These are phyloP conservation scores for Potentilla sterilis DNA, from an alignment of 306 rosid genomes.

Conservation along the genomic window DNA sequence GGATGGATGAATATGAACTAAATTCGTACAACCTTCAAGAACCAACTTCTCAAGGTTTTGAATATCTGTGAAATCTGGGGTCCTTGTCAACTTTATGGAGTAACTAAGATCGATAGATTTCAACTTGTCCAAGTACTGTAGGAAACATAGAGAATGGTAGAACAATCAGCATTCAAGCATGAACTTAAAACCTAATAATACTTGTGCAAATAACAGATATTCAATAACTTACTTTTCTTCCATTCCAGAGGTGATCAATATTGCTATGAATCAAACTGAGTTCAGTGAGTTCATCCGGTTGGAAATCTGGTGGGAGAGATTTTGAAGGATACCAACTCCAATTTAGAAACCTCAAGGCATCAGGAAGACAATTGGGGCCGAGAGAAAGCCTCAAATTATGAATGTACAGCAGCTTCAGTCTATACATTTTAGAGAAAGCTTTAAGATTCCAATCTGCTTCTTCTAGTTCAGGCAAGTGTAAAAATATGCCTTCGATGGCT, in stretches of 20 bases:
- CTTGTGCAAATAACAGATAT: neutral
- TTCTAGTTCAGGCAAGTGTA: neutral
- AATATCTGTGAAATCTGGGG: slow-evolving; percentile 21
- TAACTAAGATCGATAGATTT: slow-evolving; percentile 20
- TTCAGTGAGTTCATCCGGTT: neutral
- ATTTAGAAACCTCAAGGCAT: slow-evolving; percentile 5
- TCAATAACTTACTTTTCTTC: neutral
- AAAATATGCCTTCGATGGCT: neutral
- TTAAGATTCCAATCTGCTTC: neutral
- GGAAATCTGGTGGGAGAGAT: slow-evolving; percentile 7
- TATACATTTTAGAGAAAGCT: neutral
- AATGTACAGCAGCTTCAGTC: neutral
- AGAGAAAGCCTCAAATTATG: neutral
- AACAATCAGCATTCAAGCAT: neutral
- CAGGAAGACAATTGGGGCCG: neutral
- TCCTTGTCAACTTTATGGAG: slow-evolving; percentile 12
- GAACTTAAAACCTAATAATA: neutral
- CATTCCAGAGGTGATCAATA: neutral
- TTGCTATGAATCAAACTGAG: neutral
- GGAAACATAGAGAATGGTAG: neutral
- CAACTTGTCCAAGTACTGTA: slow-evolving; percentile 16
- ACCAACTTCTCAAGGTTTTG: slow-evolving; percentile 17
- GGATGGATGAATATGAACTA: slow-evolving; percentile 11
- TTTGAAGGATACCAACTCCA: slow-evolving; percentile 18
- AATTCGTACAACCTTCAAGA: slow-evolving; percentile 12